Base-by-base conservation (phyloP, 2,329 filamentous ascomycete genomes). In the Davidsoniella virescens region DNA sequence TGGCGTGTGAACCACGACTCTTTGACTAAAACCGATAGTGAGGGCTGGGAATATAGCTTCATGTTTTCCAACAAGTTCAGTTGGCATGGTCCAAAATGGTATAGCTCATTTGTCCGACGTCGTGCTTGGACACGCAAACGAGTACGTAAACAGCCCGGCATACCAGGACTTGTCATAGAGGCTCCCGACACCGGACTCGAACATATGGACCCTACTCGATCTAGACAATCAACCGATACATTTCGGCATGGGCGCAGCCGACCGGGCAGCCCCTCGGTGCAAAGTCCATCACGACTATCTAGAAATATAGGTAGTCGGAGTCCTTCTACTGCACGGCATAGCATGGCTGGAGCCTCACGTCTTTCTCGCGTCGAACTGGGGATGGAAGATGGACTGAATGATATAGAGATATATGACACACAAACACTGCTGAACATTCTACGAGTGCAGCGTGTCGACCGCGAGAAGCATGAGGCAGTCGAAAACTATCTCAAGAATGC, bases 41-140 rank as follows among this genome's bases (percentile, higher is more conserved):
- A 90, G 55, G 92, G 92, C 3, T 98, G 92, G 92, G 83, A 94
- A 62, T 98, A 98, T 65, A 92, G 86, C 14, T 87, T 95, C 62
- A 82, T 84, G 56, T 98, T 96, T 61, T 70, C 70, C 56, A 77
- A 73, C 54, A 70, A 67, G 40, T 87, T 84, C 56, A 77, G 79
- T 2, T 98, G 92, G 92, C 92, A 98, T 63, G 81, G 82, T 2
- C 84, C 84, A 16, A 82, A 78, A 23, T 96, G 90, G 88, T 94
- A 87, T 65, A 90, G 88, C 62, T 94, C 87, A 1, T 98, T 90
- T 61, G 92, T 95, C n/a, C 75, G 92, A 36, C 72, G 92, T 57
- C 75, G 92, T 54, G 78, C 86, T 18, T 98, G 92, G 92, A 78
- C 90, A 50, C 73, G 92, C 41, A 83, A 85, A 62, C 73, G 92